Percentiles rank a stretch among this genome's conserved stretches.
These are phyloP conservation scores for Patellifolia procumbens DNA, from an alignment of 179 eudicot species.

Conservation along the genomic window DNA sequence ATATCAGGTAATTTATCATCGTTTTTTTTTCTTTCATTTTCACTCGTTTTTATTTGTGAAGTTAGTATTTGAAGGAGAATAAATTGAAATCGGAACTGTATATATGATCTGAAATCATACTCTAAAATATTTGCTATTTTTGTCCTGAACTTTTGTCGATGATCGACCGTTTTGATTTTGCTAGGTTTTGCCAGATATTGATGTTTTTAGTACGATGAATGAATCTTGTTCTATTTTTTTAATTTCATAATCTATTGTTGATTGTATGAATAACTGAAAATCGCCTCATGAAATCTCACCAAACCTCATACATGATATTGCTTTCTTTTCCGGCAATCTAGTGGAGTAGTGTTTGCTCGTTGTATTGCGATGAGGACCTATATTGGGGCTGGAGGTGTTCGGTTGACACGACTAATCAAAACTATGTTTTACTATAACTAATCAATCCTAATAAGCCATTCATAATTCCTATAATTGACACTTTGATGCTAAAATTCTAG, in stretches of 20 bases:
- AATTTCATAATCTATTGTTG: neutral
- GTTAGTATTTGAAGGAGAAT: neutral
- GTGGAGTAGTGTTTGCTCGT: neutral
- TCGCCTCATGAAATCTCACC: neutral
- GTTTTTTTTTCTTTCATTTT: neutral
- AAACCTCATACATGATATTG: neutral
- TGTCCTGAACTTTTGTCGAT: neutral
- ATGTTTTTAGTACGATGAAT: neutral
- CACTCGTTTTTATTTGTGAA: neutral
- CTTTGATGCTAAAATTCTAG: too few species aligned
- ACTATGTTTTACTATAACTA: too few species aligned
- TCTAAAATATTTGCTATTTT: neutral
- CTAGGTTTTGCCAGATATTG: neutral
- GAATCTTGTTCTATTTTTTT: neutral
- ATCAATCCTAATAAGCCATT: too few species aligned
- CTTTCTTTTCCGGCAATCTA: neutral
- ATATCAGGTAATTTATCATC: constrained; percentile 17
- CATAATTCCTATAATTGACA: too few species aligned
- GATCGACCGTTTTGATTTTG: neutral
- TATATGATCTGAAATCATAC: too few species aligned
- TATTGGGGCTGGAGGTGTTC: too few species aligned
- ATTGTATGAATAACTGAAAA: neutral
- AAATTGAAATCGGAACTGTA: too few species aligned
- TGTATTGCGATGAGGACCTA: too few species aligned
- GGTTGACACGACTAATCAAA: too few species aligned